A percentile compares a stretch with the other conserved stretches of the same genome.
Evolutionary conservation across 352 stramenopile genomes (phyloP).

Genomic region (Phytophthora lateralis): DNA sequence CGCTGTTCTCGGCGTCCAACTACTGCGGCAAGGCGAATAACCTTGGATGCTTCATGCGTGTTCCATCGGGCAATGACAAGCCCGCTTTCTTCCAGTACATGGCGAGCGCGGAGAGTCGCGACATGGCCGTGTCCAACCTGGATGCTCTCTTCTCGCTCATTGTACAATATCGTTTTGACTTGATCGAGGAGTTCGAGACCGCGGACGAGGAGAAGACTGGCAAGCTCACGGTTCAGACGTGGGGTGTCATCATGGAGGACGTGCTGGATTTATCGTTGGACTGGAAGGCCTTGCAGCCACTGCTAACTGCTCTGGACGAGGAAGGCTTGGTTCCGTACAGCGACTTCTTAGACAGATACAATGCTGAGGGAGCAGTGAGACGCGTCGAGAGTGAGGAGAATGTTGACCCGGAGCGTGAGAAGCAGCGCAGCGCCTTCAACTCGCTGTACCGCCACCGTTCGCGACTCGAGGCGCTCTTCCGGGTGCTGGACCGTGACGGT

Average conservation of each 20-base stretch:
- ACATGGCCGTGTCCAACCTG: conserved; percentile 83
- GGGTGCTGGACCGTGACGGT: conserved; percentile 77
- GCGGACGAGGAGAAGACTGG: conserved; percentile 46
- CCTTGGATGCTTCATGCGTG: conserved; percentile 85
- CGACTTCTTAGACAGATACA: conserved; percentile 81
- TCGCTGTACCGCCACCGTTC: conserved; percentile 82
- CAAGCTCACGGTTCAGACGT: conserved; percentile 54
- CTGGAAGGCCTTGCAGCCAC: conserved; percentile 75
- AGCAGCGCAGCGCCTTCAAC: conserved; percentile 78
- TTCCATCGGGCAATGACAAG: conserved; percentile 71
- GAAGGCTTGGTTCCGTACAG: conserved; percentile 75
- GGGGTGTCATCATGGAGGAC: conserved; percentile 79
- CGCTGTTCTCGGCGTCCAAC: conserved; percentile 87
- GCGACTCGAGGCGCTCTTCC: conserved; percentile 84
- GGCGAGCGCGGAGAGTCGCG: conserved; percentile 77
- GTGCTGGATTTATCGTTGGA: conserved; percentile 80
- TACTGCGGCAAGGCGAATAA: conserved; percentile 89
- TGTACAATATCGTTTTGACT: conserved; percentile 68
- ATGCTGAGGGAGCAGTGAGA: conserved; percentile 48
- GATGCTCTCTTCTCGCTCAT: conserved; percentile 89
- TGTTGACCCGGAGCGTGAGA: conserved; percentile 49
- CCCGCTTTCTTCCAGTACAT: conserved; percentile 90
- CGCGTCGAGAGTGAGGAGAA: conserved; percentile 27
- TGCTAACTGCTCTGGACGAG: conserved; percentile 73
- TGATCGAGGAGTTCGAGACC: conserved; percentile 68